Conservation (phyloP, 345 rosid genomes). For the Lumnitzera littorea region DNA sequence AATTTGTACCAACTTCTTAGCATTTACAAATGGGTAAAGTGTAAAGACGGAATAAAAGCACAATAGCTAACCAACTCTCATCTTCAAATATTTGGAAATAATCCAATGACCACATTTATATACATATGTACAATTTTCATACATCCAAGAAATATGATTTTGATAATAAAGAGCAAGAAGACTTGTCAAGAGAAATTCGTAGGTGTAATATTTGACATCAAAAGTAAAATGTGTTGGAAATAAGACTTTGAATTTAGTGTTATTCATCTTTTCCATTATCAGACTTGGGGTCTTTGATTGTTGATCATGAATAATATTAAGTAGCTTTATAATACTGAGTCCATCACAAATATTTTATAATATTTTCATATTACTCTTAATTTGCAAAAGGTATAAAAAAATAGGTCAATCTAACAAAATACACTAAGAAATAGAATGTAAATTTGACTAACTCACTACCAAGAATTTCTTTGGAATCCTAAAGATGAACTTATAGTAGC, state of each 20-base stretch:
- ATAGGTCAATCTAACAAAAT: too few species aligned
- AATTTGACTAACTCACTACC: too few species aligned
- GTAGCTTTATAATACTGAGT: constrained; percentile 81
- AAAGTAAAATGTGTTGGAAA: constrained; percentile 80
- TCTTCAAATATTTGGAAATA: too few species aligned
- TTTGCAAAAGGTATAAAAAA: constrained; percentile 39
- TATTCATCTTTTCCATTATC: constrained; percentile 85
- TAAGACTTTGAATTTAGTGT: constrained; percentile 87
- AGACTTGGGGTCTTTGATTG: constrained; percentile 94
- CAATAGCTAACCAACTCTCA: too few species aligned
- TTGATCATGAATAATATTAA: constrained; percentile 94
- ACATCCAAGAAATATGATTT: neutral
- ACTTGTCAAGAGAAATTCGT: constrained; percentile 76
- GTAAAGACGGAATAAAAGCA: too few species aligned
- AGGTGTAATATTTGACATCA: constrained; percentile 82
- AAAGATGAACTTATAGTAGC: too few species aligned
- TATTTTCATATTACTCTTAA: constrained; percentile 95
- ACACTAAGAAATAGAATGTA: too few species aligned
- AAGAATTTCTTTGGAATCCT: too few species aligned
- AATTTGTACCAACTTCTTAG: too few species aligned
- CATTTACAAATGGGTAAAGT: too few species aligned
- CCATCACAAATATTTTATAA: constrained; percentile 96
- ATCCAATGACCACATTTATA: too few species aligned
- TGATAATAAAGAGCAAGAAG: constrained; percentile 2
- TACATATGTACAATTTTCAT: too few species aligned